phyloP scores from a whole-genome alignment of 441 rosid genomes.

The Corymbia calophylla region DNA sequence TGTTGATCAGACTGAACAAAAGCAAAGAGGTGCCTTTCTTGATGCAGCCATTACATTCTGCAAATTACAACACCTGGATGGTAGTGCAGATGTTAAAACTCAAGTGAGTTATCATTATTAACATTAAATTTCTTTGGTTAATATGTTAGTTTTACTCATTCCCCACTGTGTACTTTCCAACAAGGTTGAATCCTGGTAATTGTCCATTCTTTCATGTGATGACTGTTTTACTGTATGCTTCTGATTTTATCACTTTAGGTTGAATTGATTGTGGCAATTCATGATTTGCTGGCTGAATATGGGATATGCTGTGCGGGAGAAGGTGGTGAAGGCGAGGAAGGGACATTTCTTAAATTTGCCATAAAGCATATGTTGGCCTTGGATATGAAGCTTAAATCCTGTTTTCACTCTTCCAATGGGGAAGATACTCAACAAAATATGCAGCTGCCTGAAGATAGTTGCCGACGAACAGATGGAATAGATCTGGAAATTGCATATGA shows the following conservation, averaged over 20 bases:
- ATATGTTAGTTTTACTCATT: neutral
- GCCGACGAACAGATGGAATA: slow-evolving; percentile 27
- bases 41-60: slow-evolving; percentile 87
- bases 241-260: slow-evolving; percentile 33
- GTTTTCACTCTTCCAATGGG: slow-evolving; percentile 34
- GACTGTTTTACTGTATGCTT: neutral
- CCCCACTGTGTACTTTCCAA: neutral
- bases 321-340: slow-evolving; percentile 82
- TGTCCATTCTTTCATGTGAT: neutral
- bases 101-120: slow-evolving; percentile 50
- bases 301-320: slow-evolving; percentile 94
- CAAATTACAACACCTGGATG: slow-evolving; percentile 89
- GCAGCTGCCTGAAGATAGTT: slow-evolving; percentile 13
- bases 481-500: slow-evolving; percentile 37
- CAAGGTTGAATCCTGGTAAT: neutral
- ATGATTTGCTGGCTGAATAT: slow-evolving; percentile 90
- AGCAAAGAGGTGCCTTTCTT: slow-evolving; percentile 63
- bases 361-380: slow-evolving; percentile 91
- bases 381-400: slow-evolving; percentile 91
- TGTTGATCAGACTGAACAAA: slow-evolving; percentile 58
- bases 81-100: slow-evolving; percentile 50
- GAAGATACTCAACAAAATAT: slow-evolving; percentile 30
- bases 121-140: neutral
- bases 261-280: slow-evolving; percentile 83
- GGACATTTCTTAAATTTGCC: slow-evolving; percentile 88